Percentiles rank a stretch among this genome's conserved stretches.
These are phyloP conservation scores for Alternaria triticimaculans DNA, from an alignment of 2,329 filamentous ascomycete genomes.

Conservation along the genomic window DNA sequence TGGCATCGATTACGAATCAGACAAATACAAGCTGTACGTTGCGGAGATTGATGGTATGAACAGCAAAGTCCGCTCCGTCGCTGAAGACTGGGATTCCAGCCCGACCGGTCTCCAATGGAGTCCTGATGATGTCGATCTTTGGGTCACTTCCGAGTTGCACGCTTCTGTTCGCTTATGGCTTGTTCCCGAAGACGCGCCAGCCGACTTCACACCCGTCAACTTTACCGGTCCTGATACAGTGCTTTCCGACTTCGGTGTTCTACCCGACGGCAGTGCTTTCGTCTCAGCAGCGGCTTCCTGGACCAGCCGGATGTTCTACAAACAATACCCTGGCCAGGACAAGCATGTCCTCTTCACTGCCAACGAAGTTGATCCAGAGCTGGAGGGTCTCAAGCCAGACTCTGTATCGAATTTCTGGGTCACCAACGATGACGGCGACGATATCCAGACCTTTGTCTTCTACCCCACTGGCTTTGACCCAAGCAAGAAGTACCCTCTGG, in stretches of 20 bases:
- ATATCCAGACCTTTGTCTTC: conserved; percentile 71
- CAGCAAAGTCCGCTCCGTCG: conserved; percentile 33
- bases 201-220: conserved; percentile 51
- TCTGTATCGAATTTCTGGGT: conserved; percentile 76
- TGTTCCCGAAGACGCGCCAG: conserved; percentile 64
- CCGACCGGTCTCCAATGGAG: conserved; percentile 39
- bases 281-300: conserved; percentile 41
- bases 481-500: conserved; percentile 76
- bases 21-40: conserved; percentile 65
- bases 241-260: conserved; percentile 57
- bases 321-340: conserved; percentile 29
- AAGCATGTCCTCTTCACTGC: conserved; percentile 63
- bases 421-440: conserved; percentile 63
- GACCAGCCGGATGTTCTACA: conserved; percentile 45
- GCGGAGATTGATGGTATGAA: conserved; percentile 41
- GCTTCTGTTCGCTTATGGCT: conserved; percentile 60
- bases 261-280: conserved; percentile 63
- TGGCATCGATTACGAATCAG: conserved; percentile 74
- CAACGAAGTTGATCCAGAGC: conserved; percentile 68
- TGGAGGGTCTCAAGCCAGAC: conserved; percentile 67
- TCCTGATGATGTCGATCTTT: conserved; percentile 39
- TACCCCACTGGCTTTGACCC: conserved; percentile 70
- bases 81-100: conserved; percentile 45
- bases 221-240: conserved; percentile 54
- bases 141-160: conserved; percentile 42